phyloP scores from a whole-genome alignment of 306 rosid species.

The Quercus engelmannii region DNA sequence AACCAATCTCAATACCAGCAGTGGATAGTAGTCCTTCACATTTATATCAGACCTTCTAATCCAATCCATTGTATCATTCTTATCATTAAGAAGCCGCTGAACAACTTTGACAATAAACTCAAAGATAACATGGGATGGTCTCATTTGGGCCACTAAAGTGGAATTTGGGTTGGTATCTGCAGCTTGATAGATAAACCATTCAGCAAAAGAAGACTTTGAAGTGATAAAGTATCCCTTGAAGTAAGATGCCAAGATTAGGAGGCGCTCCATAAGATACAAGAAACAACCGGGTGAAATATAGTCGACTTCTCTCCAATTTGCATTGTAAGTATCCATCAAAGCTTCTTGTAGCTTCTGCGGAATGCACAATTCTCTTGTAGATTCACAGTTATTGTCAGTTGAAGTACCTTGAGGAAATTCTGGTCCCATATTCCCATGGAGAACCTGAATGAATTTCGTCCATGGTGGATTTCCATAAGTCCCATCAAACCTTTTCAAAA shows the following conservation, averaged over 20 bases:
- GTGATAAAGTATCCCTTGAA: conserved; percentile 35
- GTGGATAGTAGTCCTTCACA: conserved; percentile 20
- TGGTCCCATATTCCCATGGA: conserved; percentile 5
- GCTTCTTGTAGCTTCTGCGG: conserved; percentile 29
- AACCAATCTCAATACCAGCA: conserved; percentile 43
- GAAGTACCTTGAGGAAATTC: background rate
- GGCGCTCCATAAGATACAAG: conserved; percentile 65
- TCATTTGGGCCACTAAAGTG: background rate
- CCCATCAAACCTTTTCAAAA: conserved; percentile 18
- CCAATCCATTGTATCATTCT: conserved; percentile 31
- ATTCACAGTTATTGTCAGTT: background rate
- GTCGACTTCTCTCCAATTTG: conserved; percentile 31
- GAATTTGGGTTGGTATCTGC: conserved; percentile 16
- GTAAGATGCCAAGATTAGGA: conserved; percentile 36
- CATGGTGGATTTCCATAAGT: conserved; percentile 28
- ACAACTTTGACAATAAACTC: conserved; percentile 19
- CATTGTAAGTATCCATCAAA: conserved; percentile 30
- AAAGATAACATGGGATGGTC: background rate
- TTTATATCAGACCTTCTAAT: conserved; percentile 8
- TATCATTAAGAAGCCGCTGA: conserved; percentile 9
- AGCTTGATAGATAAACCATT: conserved; percentile 52
- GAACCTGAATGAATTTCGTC: conserved; percentile 36
- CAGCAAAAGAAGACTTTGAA: conserved; percentile 52
- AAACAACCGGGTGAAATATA: conserved; percentile 62
- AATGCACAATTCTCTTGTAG: background rate